These are phyloP conservation scores for Luffa acutangula DNA, from an alignment of 306 rosid species.

Conservation along the genomic window DNA sequence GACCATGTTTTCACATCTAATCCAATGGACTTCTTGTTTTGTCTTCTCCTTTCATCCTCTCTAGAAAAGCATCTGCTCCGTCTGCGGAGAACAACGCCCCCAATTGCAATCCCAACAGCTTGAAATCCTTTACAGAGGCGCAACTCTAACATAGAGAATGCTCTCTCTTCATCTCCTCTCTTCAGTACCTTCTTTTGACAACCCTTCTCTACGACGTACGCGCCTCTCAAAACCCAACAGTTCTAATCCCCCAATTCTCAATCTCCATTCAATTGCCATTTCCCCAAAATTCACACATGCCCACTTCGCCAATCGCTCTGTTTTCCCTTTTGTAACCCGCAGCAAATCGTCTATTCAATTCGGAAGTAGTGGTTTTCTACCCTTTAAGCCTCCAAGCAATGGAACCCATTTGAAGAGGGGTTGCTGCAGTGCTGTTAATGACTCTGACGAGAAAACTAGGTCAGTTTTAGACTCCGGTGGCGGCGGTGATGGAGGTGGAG, in stretches of 20 bases:
- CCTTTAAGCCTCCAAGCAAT: conserved; percentile 8
- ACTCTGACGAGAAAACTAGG: conserved; percentile 36
- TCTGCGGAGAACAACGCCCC: background rate
- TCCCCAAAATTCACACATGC: background rate
- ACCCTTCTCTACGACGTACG: conserved; percentile 18
- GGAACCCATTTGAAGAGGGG: conserved; percentile 21
- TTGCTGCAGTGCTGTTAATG: conserved; percentile 34
- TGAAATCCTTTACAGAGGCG: background rate
- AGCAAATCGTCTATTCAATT: conserved; percentile 4
- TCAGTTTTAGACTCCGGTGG: conserved; percentile 23
- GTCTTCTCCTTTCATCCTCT: background rate
- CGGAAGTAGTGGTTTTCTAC: conserved; percentile 5
- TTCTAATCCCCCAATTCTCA: conserved; percentile 16
- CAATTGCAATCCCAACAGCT: background rate
- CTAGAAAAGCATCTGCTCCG: background rate
- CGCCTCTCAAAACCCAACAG: conserved; percentile 24
- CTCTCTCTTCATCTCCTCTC: conserved; percentile 35
- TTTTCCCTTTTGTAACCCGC: background rate
- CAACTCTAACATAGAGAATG: conserved; percentile 26
- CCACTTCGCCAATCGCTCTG: conserved; percentile 6
- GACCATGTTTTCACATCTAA: background rate
- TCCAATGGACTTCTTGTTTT: background rate
- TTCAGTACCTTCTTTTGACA: conserved; percentile 34
- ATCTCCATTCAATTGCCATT: conserved; percentile 10
- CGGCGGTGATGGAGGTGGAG: conserved; percentile 38